Base-by-base conservation (phyloP, 768 basidiomycete genomes). In the Boletus huronensis region DNA sequence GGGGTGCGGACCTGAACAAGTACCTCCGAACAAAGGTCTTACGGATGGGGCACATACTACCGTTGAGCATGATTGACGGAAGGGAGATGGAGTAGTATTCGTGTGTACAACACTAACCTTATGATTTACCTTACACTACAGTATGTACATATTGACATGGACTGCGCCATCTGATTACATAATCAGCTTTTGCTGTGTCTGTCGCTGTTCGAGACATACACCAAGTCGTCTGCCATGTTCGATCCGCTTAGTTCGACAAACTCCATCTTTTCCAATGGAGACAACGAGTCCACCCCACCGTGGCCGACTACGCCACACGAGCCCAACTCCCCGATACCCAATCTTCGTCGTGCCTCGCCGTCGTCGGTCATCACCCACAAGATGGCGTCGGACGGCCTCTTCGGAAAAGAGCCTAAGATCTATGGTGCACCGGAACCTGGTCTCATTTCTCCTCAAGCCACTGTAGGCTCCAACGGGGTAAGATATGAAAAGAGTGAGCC, bases 1-100 rank as follows among this genome's bases (percentile, higher is more conserved):
- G 85, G 51, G 91, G 93, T 1, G 82, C 83, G 52, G 97, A 99
- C 65, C 71, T 99, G 63, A 93, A 98, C 65, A 93, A 88, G 73
- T 99, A 99, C 70, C 72, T 99, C 64, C 82, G 90, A 69, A 98
- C 97, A 36, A 99, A 99, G 71, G 85, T 98, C n/a, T 74, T 93
- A 67, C 80, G 88, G 56, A 99, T 99, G 97, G 97, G 97, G 13
- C 97, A 99, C 69, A 85, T 96, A 76, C 75, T 97, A 26, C 83
- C 87, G 31, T 66, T 88, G 50, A 50, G 36, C 49, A 57, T 66
- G 57, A 49, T 61, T 3, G 66, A 67, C 1, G 51, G 19, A 25
- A 36, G 14, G 21, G 52, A 52, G 19, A 31, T 23, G 19, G 23
- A 44, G 5, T 50, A 56, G 43, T 8, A 39, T 26, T 17, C 34